Percentiles rank a stretch among this genome's conserved stretches.
phyloP scores from a whole-genome alignment of 192 early-diverging fungal species.

The Phycomyces blakesleeanus region DNA sequence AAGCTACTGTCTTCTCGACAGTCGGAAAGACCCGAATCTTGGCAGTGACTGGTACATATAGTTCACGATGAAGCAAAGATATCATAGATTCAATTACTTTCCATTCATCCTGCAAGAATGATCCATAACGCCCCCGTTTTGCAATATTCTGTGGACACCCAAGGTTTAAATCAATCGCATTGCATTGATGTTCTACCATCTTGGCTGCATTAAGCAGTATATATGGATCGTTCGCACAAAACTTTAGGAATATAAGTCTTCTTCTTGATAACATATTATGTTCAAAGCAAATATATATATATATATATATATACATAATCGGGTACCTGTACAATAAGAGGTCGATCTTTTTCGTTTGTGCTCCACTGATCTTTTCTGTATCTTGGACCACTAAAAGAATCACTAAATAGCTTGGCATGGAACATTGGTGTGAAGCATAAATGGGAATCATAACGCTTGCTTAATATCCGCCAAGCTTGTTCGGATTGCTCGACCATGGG shows the following conservation, averaged over 20 bases:
- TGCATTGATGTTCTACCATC: slow-evolving; percentile 76
- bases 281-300: no score
- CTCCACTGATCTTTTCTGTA: slow-evolving; percentile 75
- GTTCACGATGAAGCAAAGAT: slow-evolving; percentile 67
- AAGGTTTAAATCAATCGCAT: slow-evolving; percentile 93
- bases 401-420: slow-evolving; percentile 83
- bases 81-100: slow-evolving; percentile 67
- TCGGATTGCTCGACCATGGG: slow-evolving; percentile 99
- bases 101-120: slow-evolving; percentile 97
- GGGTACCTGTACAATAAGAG: slow-evolving; percentile 75
- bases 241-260: slow-evolving; percentile 47
- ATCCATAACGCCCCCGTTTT: slow-evolving; percentile 84
- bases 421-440: slow-evolving; percentile 99
- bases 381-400: slow-evolving; percentile 47
- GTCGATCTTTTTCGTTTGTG: slow-evolving; percentile 64
- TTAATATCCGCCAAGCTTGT: slow-evolving; percentile 90
- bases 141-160: slow-evolving; percentile 98
- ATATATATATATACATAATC: no score
- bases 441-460: slow-evolving; percentile 78
- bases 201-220: slow-evolving; percentile 76
- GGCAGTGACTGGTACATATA: slow-evolving; percentile 89
- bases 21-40: slow-evolving; percentile 94
- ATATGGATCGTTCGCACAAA: slow-evolving; percentile 96
- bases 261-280: neutral
- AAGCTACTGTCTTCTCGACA: slow-evolving; percentile 84